Evolutionary conservation across 1,139 yeast species (phyloP), one percentile per base, ranked within the genome.

Genomic region (Lodderomyces pseudojiufengensis): DNA sequence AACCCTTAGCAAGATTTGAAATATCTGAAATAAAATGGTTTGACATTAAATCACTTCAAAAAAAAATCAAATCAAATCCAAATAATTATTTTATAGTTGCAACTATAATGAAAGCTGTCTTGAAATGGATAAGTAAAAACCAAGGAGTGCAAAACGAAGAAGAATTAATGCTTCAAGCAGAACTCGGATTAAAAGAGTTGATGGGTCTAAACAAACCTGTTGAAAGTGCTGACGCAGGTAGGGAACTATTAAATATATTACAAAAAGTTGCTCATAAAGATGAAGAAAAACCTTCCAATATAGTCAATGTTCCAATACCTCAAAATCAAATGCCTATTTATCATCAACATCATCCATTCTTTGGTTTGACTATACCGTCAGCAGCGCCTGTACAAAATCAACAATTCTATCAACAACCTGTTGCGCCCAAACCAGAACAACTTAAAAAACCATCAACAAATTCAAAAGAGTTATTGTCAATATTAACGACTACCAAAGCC

Each of bases 1-100:
- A 70, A 44, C 97, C 98, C 1, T 68, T 75, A 41, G 95, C 87
- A 2, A 75, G 95, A 51, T 85, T 85, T 55, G 99, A 94, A 60
- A 92, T 94, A 46, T 76, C 79, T 24, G 73, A 58, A 36, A 66
- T 70, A 27, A 57, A 67, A 48, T 70, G 76, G 76, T 64, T 62
- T 43, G 73, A 67, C 42, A 45, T 69, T 26, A 67, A 63, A 46
- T 25, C 50, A 9, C 50, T 70, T 26, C 63, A 55, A 40, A 66
- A 64, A 47, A 55, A 55, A 31, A 62, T 62, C 31, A 63, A 63
- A 43, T 48, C 65, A 39, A 61, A 75, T 54, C 61, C 71, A 4
- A 59, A 72, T 55, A 61, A 68, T 33, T 80, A 62, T 47, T 83
- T 79, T 51, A 61, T 84, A 27, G 76, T 84, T 11, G 65, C 71